phyloP scores from a whole-genome alignment of 306 rosid species.

The Leucaena leucocephala region DNA sequence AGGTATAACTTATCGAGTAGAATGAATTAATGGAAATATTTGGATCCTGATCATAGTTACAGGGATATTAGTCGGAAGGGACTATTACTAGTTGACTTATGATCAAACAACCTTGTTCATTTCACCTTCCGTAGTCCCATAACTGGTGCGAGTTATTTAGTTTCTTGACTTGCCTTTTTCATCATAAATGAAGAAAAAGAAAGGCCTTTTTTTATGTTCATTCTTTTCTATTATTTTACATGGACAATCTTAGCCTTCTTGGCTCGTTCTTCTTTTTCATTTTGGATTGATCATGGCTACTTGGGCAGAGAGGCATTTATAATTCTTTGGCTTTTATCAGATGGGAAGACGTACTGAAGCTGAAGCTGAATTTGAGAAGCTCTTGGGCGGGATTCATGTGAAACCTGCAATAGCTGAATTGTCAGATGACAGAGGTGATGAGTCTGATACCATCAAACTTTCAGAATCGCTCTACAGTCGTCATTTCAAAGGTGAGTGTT shows the following conservation, averaged over 20 bases:
- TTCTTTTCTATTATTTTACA: slow-evolving; percentile 3
- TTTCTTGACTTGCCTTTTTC: slow-evolving; percentile 11
- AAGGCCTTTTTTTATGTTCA: slow-evolving; percentile 9
- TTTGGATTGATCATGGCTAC: slow-evolving; percentile 16
- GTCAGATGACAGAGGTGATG: slow-evolving; percentile 72
- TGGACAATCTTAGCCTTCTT: slow-evolving; percentile 11
- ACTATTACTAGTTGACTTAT: not conserved
- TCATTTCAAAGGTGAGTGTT: slow-evolving; percentile 58
- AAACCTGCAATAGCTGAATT: slow-evolving; percentile 74
- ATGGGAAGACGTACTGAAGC: slow-evolving; percentile 78
- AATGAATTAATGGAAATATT: slow-evolving; percentile 20
- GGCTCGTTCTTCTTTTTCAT: not conserved
- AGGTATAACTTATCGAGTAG: slow-evolving; percentile 10
- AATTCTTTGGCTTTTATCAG: slow-evolving; percentile 53
- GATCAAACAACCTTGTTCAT: slow-evolving; percentile 1
- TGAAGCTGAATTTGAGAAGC: slow-evolving; percentile 74
- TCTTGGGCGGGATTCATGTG: slow-evolving; percentile 72
- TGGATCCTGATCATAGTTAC: slow-evolving; percentile 11
- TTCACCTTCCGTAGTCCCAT: slow-evolving; percentile 7
- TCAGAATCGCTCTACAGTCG: slow-evolving; percentile 64
- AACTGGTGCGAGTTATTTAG: not conserved
- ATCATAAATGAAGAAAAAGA: not conserved
- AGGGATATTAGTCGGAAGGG: slow-evolving; percentile 2
- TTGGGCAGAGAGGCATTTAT: slow-evolving; percentile 22
- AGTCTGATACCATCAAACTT: slow-evolving; percentile 47